Percentiles rank a stretch among this genome's conserved stretches.
These are phyloP conservation scores for Nitzschia inconspicua DNA, from an alignment of 108 stramenopile species.

Conservation along the genomic window DNA sequence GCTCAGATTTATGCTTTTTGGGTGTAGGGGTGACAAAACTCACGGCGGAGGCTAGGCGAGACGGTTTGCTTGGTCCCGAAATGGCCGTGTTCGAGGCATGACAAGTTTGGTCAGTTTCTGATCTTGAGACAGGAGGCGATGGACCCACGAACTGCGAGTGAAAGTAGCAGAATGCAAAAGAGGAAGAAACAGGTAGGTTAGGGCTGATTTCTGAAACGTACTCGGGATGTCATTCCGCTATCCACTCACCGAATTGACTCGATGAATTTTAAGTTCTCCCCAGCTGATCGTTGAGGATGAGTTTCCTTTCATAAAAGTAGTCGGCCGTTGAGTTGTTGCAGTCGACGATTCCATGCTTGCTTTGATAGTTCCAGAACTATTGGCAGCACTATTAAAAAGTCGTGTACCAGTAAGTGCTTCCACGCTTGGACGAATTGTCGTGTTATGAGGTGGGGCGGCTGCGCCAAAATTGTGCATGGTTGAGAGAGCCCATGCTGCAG, in stretches of 20 bases:
- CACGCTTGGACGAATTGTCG: not conserved
- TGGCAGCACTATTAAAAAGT: conserved; percentile 12
- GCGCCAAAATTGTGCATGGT: conserved; percentile 34
- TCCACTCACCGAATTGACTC: not conserved
- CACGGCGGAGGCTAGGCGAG: conserved; percentile 4
- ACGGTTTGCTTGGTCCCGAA: not conserved
- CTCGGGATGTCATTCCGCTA: not conserved
- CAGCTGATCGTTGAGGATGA: not conserved
- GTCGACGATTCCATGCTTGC: not conserved
- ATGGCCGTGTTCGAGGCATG: too few species aligned
- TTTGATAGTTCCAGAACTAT: conserved; percentile 1
- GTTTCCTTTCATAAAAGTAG: not conserved
- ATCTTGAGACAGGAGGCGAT: not conserved
- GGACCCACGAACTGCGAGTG: conserved; percentile 5
- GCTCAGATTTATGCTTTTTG: conserved; percentile 26
- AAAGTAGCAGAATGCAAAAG: not conserved
- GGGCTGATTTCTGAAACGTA: not conserved
- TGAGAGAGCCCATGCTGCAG: conserved; percentile 35
- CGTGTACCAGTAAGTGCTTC: conserved; percentile 23
- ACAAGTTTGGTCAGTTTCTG: too few species aligned
- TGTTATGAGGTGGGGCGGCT: conserved; percentile 4
- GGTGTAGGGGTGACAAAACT: conserved; percentile 42
- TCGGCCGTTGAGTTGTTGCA: too few species aligned
- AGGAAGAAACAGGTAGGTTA: not conserved
- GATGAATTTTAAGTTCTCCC: conserved; percentile 1